Evolutionary conservation across 2,329 filamentous ascomycete genomes (phyloP).

Genomic region (Trichoderma sp.): DNA sequence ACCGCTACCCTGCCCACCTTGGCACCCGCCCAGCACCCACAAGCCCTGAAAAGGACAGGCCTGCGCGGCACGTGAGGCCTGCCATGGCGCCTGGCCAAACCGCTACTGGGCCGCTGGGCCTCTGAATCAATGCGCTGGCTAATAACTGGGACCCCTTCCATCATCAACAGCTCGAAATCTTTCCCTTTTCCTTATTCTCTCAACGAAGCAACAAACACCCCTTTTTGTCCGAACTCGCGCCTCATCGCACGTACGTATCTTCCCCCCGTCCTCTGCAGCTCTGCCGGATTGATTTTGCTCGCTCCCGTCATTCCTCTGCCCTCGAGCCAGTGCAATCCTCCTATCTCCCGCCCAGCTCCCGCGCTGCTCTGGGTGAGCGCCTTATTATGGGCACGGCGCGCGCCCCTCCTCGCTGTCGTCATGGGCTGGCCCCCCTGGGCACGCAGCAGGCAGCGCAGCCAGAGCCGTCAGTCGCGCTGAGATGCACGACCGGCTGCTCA

Average conservation of each 20-base stretch:
- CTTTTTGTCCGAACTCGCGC: constrained; percentile 25
- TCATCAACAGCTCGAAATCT: constrained; percentile 37
- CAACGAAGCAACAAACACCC: constrained; percentile 34
- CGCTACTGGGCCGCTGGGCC: not conserved
- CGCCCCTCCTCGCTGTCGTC: constrained; percentile 46
- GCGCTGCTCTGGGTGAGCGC: constrained; percentile 28
- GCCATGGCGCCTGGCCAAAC: not conserved
- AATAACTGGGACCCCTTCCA: constrained; percentile 37
- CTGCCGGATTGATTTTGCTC: not conserved
- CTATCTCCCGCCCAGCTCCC: constrained; percentile 16
- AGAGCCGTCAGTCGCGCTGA: constrained; percentile 21
- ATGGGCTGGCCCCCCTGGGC: constrained; percentile 39
- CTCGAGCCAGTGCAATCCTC: not conserved
- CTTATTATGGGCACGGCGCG: constrained; percentile 28
- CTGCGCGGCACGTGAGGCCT: constrained; percentile 25
- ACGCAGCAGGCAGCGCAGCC: constrained; percentile 5
- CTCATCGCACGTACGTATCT: constrained; percentile 31
- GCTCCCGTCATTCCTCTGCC: not conserved
- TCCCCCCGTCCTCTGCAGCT: constrained; percentile 14
- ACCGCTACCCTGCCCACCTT: not conserved
- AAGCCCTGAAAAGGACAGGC: constrained; percentile 21
- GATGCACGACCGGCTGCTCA: constrained; percentile 9
- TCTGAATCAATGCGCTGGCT: constrained; percentile 30
- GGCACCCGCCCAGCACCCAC: no score
- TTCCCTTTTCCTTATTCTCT: constrained; percentile 28